Evolutionary conservation across 768 basidiomycete genomes (phyloP).

Genomic region (Hericium rajendrae): DNA sequence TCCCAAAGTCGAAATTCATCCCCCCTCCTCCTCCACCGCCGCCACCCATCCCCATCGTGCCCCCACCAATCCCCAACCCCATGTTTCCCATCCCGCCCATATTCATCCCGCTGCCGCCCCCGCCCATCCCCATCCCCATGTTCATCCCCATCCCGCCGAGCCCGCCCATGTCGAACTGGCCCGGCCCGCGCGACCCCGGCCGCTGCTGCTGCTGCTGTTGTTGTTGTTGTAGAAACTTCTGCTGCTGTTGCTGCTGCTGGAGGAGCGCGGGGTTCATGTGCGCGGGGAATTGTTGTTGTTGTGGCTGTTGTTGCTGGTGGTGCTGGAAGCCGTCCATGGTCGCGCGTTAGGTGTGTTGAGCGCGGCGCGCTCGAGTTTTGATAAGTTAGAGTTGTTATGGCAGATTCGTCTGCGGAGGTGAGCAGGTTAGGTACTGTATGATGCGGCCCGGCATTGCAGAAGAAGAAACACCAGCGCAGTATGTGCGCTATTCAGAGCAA

Average conservation of each 20-base stretch:
- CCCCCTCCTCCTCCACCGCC: background rate
- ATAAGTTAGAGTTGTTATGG: background rate
- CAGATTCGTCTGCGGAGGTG: background rate
- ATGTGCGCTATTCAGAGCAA: background rate
- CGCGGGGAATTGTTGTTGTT: conserved; percentile 12
- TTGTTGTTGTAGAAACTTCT: background rate
- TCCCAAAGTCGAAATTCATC: background rate
- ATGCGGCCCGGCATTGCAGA: background rate
- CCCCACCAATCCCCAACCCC: background rate
- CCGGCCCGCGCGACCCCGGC: background rate
- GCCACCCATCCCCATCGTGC: background rate
- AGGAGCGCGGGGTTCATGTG: conserved; percentile 7
- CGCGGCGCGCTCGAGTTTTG: background rate
- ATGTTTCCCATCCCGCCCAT: background rate
- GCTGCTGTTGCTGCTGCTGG: background rate
- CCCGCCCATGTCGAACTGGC: background rate
- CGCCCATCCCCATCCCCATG: background rate
- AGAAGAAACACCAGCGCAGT: background rate
- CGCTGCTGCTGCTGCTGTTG: background rate
- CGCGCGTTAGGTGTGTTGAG: conserved; percentile 6
- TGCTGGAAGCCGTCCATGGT: conserved; percentile 10
- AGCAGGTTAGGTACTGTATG: background rate
- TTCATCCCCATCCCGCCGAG: background rate
- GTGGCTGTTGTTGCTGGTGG: conserved; percentile 6
- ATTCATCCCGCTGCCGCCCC: background rate